These are phyloP conservation scores for Rhododendron griersonianum DNA, from an alignment of 148 eudicot genomes.

Conservation along the genomic window DNA sequence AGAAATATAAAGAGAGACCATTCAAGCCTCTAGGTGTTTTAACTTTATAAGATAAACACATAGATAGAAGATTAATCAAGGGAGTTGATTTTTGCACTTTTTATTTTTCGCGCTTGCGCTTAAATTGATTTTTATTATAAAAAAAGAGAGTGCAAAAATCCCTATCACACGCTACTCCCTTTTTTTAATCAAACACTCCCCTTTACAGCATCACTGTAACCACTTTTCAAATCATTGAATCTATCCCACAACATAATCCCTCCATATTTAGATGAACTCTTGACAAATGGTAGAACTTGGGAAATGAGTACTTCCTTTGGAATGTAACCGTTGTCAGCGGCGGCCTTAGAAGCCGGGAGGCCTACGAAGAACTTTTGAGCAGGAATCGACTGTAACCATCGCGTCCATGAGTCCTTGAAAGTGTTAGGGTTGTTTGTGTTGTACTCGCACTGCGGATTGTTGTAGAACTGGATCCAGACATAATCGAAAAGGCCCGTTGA, in stretches of 20 bases:
- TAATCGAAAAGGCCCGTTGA: constrained; percentile 15
- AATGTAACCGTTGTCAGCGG: constrained; percentile 22
- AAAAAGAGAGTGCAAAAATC: too few species aligned
- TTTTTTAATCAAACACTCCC: too few species aligned
- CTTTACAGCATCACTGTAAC: constrained; percentile 14
- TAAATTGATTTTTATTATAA: too few species aligned
- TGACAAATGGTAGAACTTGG: constrained; percentile 23
- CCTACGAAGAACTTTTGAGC: constrained; percentile 18
- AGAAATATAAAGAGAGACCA: too few species aligned
- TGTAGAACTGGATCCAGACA: constrained; percentile 26
- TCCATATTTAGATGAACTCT: constrained; percentile 19
- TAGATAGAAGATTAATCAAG: too few species aligned
- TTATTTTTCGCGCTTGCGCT: too few species aligned
- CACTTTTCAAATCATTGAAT: constrained; percentile 6
- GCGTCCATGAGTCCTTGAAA: constrained; percentile 16
- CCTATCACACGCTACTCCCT: too few species aligned
- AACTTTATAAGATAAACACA: too few species aligned
- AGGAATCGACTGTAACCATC: constrained; percentile 10
- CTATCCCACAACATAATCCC: constrained; percentile 28
- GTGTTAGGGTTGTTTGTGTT: neutral
- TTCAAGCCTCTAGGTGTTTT: too few species aligned
- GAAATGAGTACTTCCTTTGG: constrained; percentile 14
- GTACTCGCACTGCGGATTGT: constrained; percentile 25
- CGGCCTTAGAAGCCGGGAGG: constrained; percentile 16
- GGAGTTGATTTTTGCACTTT: too few species aligned